Percentiles rank a stretch among this genome's conserved stretches.
phyloP scores from a whole-genome alignment of 129 eudicot species.

The sunflower (Helianthus annuus) region DNA sequence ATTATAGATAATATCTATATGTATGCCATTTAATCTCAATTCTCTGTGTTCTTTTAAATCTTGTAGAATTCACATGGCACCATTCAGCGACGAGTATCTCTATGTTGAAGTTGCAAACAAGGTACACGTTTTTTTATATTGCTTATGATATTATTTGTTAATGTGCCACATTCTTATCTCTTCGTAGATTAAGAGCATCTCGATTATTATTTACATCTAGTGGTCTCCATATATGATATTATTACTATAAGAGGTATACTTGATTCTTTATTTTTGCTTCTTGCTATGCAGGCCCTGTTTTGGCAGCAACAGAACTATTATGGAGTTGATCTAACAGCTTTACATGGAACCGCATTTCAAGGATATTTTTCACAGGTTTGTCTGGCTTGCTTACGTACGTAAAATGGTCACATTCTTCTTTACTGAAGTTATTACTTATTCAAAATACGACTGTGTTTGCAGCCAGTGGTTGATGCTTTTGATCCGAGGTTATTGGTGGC shows the following conservation, averaged over 20 bases:
- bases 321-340: conserved; percentile 89
- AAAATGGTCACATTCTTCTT: too few relatives aligned
- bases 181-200: conserved; percentile 3
- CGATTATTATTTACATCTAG: not conserved
- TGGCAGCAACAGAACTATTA: conserved; percentile 98
- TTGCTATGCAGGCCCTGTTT: conserved; percentile 71
- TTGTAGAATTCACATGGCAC: conserved; percentile 96
- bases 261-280: conserved; percentile 16
- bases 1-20: not conserved
- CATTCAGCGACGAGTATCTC: conserved; percentile 85
- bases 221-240: not conserved
- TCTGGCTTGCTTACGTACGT: conserved; percentile 12
- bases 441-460: conserved; percentile 25
- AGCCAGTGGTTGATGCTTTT: conserved; percentile 99
- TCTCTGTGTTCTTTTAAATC: conserved; percentile 7
- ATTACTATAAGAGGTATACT: not conserved
- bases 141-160: conserved; percentile 2
- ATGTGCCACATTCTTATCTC: conserved; percentile 5
- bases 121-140: conserved; percentile 40
- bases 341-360: conserved; percentile 84
- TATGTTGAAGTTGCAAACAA: conserved; percentile 85
- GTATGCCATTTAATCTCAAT: not conserved
- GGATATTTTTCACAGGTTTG: conserved; percentile 96
- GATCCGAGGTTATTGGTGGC: conserved; percentile 94
- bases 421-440: not conserved